Conservation (phyloP, 768 basidiomycete genomes). For the Termitomyces sp. region DNA sequence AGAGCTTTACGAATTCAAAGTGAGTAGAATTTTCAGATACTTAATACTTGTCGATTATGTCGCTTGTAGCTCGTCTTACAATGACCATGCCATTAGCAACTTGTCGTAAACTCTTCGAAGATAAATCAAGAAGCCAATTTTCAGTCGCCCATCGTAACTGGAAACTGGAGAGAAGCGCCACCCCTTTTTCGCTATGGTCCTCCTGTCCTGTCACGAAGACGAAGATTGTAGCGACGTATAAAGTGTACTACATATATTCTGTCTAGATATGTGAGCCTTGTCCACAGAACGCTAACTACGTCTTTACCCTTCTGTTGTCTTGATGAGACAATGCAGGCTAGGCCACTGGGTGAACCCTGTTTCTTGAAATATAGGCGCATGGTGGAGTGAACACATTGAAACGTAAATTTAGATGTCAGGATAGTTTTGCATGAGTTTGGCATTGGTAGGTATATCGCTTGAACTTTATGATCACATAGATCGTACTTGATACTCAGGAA, state of each 20-base stretch:
- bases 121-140: constrained; percentile 16
- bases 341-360: constrained; percentile 25
- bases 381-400: background rate
- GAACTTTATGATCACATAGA: too few species aligned
- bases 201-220: constrained; percentile 13
- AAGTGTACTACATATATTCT: constrained; percentile 12
- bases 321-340: constrained; percentile 14
- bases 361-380: constrained; percentile 20
- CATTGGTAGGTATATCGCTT: too few species aligned
- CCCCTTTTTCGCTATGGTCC: constrained; percentile 17
- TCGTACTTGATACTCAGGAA: too few species aligned
- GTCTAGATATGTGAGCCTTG: constrained; percentile 11
- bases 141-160: constrained; percentile 13
- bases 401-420: too few species aligned
- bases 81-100: constrained; percentile 27
- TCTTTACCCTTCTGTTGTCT: constrained; percentile 17
- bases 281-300: constrained; percentile 18
- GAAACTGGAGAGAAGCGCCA: constrained; percentile 6
- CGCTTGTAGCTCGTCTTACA: constrained; percentile 23
- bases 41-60: background rate
- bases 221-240: constrained; percentile 11
- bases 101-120: constrained; percentile 23
- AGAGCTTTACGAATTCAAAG: constrained; percentile 21
- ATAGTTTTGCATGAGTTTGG: too few species aligned
- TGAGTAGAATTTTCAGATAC: constrained; percentile 5